A percentile compares a stretch with the other conserved stretches of the same genome.
These are phyloP conservation scores for Deinandra increscens DNA, from an alignment of 129 eudicot genomes.

Conservation along the genomic window DNA sequence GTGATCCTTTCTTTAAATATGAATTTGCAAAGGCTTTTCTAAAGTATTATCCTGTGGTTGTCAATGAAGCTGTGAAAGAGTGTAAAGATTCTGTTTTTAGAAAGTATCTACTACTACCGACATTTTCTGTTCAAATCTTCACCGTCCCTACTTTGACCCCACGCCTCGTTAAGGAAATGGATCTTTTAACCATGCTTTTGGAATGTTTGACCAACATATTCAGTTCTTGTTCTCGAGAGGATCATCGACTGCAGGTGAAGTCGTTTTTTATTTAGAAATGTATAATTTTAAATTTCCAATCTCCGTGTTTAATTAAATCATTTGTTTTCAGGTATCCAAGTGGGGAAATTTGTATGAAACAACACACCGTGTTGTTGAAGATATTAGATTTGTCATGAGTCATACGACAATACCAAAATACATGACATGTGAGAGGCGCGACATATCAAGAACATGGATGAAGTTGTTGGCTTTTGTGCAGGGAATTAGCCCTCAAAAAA, in stretches of 20 bases:
- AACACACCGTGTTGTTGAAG: slow-evolving; percentile 83
- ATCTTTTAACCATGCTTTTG: slow-evolving; percentile 69
- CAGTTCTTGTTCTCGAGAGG: slow-evolving; percentile 65
- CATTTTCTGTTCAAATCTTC: slow-evolving; percentile 88
- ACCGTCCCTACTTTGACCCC: slow-evolving; percentile 94
- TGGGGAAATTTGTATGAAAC: slow-evolving; percentile 83
- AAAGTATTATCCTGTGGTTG: slow-evolving; percentile 65
- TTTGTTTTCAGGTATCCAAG: slow-evolving; percentile 58
- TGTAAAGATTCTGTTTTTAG: slow-evolving; percentile 49
- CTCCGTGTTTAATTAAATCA: background rate
- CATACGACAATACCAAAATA: slow-evolving; percentile 73
- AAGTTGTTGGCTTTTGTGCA: slow-evolving; percentile 80
- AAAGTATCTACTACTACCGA: slow-evolving; percentile 72
- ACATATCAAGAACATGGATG: slow-evolving; percentile 74
- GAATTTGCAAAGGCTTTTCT: slow-evolving; percentile 91
- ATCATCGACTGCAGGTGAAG: slow-evolving; percentile 76
- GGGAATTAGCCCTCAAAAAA: slow-evolving; percentile 93
- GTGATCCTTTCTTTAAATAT: slow-evolving; percentile 82
- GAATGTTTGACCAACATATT: slow-evolving; percentile 73
- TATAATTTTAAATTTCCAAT: background rate
- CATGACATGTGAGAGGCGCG: slow-evolving; percentile 60
- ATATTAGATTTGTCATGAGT: slow-evolving; percentile 88
- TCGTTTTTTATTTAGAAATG: background rate
- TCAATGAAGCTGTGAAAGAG: slow-evolving; percentile 54
- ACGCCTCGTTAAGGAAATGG: slow-evolving; percentile 87